Base-by-base conservation (phyloP, 2,329 filamentous ascomycete species). In the Uncinocarpus reesii region DNA sequence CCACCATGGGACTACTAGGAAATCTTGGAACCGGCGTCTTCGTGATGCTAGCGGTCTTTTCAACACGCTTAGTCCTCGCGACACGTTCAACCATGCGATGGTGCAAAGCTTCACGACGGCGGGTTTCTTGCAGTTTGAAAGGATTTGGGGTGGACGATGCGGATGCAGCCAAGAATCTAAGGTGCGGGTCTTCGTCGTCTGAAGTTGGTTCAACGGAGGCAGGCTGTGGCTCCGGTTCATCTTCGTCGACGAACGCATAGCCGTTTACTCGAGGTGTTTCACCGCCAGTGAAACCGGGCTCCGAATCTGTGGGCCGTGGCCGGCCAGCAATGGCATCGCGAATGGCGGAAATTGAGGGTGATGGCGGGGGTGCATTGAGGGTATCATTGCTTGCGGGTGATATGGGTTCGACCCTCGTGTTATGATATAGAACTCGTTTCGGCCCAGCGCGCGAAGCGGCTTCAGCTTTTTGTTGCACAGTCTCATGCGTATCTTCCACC, bases 181-280 rank as follows among this genome's bases (percentile, higher is more conserved):
- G 55, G 49, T 61, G 56, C 48, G 63, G 63, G 28, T 54, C 56
- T 6, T 84, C 68, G 47, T 81, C 67, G 21, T 29, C 26, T 11
- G 20, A 6, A 11, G 24, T 13, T 58, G 83, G 73, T 55, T 55
- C 57, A 53, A 69, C 54, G n/a, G 71, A 66, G 38, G 62, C 53
- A n/a, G 60, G 35, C 15, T 55, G 52, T 6, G 60, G 56, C 13
- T 70, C 69, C 7, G 65, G 56, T 43, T 73, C 72, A 45, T 72
- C 84, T 49, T 93, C 87, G 56, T 95, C 88, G 29, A 98, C 89
- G 65, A 95, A 96, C 0, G 87, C 79, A 63, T 95, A 98, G 1
- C 92, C 92, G 54, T 93, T 94, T 0, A 96, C 86, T 1, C 86
- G 77, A 0, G 90, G 92, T 0, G 90, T 96, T 64, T 93, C 88